phyloP scores from a whole-genome alignment of 1,139 yeast species.

The Debaryomyces sp. region DNA sequence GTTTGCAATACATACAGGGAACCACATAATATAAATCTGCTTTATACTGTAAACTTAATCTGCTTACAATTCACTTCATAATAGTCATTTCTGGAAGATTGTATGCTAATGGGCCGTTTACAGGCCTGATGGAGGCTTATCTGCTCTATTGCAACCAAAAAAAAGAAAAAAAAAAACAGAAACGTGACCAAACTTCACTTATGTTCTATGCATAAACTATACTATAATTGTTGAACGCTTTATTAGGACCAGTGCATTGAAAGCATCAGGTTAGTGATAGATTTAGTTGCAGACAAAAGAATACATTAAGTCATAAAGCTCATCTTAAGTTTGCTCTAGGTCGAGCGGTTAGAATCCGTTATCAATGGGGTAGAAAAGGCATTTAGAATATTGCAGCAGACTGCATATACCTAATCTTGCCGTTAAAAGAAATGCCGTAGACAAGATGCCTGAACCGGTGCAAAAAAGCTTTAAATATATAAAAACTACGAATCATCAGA shows the following conservation, averaged over 20 bases:
- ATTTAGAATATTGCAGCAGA: neutral
- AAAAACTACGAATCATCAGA: neutral
- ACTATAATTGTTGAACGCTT: neutral
- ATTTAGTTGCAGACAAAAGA: neutral
- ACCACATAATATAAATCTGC: too few relatives aligned
- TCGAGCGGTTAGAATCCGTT: neutral
- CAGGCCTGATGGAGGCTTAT: neutral
- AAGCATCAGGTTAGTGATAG: neutral
- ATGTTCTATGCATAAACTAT: neutral
- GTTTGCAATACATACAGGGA: too few relatives aligned
- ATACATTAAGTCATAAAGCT: neutral
- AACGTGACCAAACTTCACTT: neutral
- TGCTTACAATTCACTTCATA: too few relatives aligned
- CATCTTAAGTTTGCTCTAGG: neutral
- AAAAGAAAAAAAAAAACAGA: neutral
- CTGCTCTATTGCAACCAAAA: neutral
- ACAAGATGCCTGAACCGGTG: conserved; percentile 1
- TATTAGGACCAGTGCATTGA: neutral
- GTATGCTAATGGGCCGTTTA: neutral
- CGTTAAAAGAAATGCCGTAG: conserved; percentile 1
- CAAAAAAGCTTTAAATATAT: neutral
- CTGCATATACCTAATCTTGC: neutral
- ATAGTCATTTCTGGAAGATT: too few relatives aligned
- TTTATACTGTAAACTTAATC: too few relatives aligned
- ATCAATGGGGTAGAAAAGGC: neutral